Evolutionary conservation across 768 basidiomycete genomes (phyloP), one percentile per base, ranked within the genome.

Genomic region (Neoboletus brunneissimus): DNA sequence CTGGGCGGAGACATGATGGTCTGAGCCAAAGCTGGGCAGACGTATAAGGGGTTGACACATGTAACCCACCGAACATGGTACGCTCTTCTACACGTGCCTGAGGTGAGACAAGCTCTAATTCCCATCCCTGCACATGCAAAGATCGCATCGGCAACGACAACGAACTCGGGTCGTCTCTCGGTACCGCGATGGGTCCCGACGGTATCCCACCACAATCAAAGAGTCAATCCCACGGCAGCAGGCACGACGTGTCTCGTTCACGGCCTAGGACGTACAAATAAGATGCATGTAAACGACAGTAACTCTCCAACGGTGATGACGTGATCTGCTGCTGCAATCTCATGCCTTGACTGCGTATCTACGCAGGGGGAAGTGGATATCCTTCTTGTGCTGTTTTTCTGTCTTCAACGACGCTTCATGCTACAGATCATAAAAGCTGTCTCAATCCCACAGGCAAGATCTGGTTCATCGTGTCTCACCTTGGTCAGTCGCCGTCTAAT

Each of bases 341-440:
- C 75, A 88, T 80, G 92, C 94, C 85, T 91, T 95, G 74, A 98
- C 88, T 61, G 95, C 94, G 77, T 88, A 99, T 79, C 94, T 96
- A 75, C 95, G 83, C 71, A 79, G 72, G 37, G 94, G 93, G 82
- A 97, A 97, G 81, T 97, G 94, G 66, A 82, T 81, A 59, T 94
- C 88, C 83, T 90, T 94, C 89, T 98, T 98, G 76, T 77, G 80
- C 75, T 95, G 93, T 79, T 89, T 92, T 76, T 90, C 80, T 54
- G 97, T 98, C 82, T 92, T 92, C 65, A 84, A 74, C 72, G 86
- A 87, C 59, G 75, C 70, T 75, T 99, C 95, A 76, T 88, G 85
- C 93, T 94, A 67, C 53, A 54, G 32, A 59, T 56, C 48, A 44
- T 47, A 25, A 37, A 32, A 20, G 27, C 59, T 44, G 49, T 57